These are phyloP conservation scores for Cercospora brassicicola DNA, from an alignment of 2,329 filamentous ascomycete species.

Conservation along the genomic window DNA sequence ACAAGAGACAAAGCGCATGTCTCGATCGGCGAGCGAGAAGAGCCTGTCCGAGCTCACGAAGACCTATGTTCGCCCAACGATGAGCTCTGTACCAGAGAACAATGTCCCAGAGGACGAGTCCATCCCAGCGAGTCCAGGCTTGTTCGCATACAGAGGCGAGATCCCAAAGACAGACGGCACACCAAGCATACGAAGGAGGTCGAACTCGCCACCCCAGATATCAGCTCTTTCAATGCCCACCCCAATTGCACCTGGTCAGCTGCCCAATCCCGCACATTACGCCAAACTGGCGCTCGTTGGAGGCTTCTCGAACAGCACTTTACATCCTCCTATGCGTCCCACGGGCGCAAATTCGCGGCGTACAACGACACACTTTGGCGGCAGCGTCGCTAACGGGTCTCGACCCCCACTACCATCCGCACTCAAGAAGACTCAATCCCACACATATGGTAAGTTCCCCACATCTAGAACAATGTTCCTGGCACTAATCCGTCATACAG, in stretches of 20 bases:
- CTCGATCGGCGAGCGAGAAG: slow-evolving; percentile 25
- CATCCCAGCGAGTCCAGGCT: slow-evolving; percentile 16
- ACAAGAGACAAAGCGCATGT: slow-evolving; percentile 4
- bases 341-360: slow-evolving; percentile 15
- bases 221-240: not conserved
- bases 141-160: slow-evolving; percentile 34
- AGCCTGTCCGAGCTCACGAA: slow-evolving; percentile 28
- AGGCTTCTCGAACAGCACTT: slow-evolving; percentile 12
- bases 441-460: slow-evolving; percentile 31
- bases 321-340: slow-evolving; percentile 11
- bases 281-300: slow-evolving; percentile 14
- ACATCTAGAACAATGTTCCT: not conserved
- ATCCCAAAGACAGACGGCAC: slow-evolving; percentile 27
- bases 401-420: slow-evolving; percentile 18
- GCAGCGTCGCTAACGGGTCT: slow-evolving; percentile 2
- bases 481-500: not conserved
- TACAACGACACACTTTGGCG: slow-evolving; percentile 17
- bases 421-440: slow-evolving; percentile 27
- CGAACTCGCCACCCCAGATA: slow-evolving; percentile 11
- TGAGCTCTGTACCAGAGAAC: slow-evolving; percentile 33
- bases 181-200: slow-evolving; percentile 10
- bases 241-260: slow-evolving; percentile 1
- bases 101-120: slow-evolving; percentile 22
- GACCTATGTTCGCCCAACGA: slow-evolving; percentile 27
- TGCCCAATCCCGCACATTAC: slow-evolving; percentile 4